Evolutionary conservation across 2,329 filamentous ascomycete species (phyloP), one percentile per base, ranked within the genome.

Genomic region (Cladophialophora bantiana): DNA sequence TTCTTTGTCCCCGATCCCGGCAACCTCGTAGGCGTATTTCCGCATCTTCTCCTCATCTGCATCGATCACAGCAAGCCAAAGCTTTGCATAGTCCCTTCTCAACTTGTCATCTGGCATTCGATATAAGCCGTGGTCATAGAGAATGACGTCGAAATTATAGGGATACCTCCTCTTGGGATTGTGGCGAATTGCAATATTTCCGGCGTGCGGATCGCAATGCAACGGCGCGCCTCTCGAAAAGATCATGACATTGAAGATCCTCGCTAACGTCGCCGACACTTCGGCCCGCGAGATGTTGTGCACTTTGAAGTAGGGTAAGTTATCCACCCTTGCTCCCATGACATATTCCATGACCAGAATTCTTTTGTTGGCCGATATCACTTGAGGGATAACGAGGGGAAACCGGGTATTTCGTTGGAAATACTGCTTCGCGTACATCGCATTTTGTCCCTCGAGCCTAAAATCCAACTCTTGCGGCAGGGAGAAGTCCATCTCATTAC

Each of bases 231-330:
- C 86, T 60, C 89, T 87, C 57, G 94, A 94, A 72, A 99, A 99
- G 72, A 99, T 97, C 95, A 99, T 99, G 77, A 98, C 94, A 82
- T 99, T 99, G 85, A 99, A 99, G 66, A 99, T 93, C 66, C 90
- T 89, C 0, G 95, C 90, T 3, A 99, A 83, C 0, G 93, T 91
- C 1, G 94, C 94, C 0, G 94, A 96, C 4, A 99, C 95, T 78
- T 98, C 94, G 75, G 98, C 95, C 20, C 95, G 89, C 78, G 96
- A 93, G 76, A 99, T 99, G 65, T 88, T 86, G 76, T 96, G 91
- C 6, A 85, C 82, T 77, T 98, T 95, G 3, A 99, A 83, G 76
- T 91, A 98, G 15, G 87, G 88, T 1, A 98, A 85, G 76, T 99
- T 94, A 77, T 99, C 95, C 1, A 93, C 90, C 20, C 95, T 90